These are phyloP conservation scores for Bjerkandera adusta DNA, from an alignment of 1,284 basidiomycete genomes.

Conservation along the genomic window DNA sequence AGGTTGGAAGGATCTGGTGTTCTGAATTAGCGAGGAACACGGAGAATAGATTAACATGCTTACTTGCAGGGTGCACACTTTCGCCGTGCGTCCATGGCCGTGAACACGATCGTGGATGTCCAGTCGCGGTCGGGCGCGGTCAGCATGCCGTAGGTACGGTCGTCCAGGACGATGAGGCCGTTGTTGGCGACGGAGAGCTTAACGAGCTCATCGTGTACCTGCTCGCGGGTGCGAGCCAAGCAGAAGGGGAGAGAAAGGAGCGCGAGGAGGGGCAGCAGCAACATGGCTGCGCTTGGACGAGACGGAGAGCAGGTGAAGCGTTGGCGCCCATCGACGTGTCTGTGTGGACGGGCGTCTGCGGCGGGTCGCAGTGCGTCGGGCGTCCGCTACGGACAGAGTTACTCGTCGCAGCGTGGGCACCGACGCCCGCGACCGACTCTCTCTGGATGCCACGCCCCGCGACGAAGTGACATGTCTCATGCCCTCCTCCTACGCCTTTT, in stretches of 20 bases:
- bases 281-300: conserved; percentile 31
- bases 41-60: conserved; percentile 6
- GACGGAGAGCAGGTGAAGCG: neutral
- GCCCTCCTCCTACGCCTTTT: conserved; percentile 84
- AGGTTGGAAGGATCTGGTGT: conserved; percentile 77
- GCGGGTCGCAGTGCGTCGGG: neutral
- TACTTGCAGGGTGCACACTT: conserved; percentile 83
- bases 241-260: conserved; percentile 46
- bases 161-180: conserved; percentile 80
- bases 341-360: conserved; percentile 4
- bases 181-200: conserved; percentile 67
- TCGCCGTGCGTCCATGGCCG: conserved; percentile 76
- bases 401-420: conserved; percentile 7
- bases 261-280: conserved; percentile 37
- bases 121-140: conserved; percentile 76
- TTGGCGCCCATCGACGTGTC: conserved; percentile 8
- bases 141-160: conserved; percentile 73
- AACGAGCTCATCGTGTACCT: conserved; percentile 51
- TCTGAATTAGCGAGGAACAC: neutral
- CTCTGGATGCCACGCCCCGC: conserved; percentile 11
- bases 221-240: conserved; percentile 39
- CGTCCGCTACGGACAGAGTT: conserved; percentile 3
- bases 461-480: conserved; percentile 51
- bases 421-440: conserved; percentile 4
- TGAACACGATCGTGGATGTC: conserved; percentile 82